phyloP scores from a whole-genome alignment of 805 yeast genomes.

The Candida michaelii region DNA sequence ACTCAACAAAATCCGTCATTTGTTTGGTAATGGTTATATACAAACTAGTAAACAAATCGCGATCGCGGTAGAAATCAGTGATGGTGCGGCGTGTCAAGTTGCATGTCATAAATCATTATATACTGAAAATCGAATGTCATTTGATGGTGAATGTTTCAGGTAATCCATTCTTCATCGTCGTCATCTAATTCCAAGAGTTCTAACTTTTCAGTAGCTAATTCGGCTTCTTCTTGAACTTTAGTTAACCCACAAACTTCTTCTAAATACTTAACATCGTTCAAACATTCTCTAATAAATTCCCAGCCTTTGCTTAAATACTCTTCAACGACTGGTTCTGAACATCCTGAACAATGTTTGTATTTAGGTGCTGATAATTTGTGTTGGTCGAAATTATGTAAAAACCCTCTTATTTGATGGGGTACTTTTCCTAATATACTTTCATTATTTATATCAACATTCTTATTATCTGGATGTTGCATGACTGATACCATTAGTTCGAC shows the following conservation, averaged over 20 bases:
- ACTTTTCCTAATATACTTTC: conserved; percentile 55
- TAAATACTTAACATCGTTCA: conserved; percentile 63
- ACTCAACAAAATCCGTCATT: conserved; percentile 18
- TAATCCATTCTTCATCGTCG: conserved; percentile 10
- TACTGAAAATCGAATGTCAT: no score
- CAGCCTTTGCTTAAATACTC: conserved; percentile 60
- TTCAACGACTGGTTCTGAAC: conserved; percentile 61
- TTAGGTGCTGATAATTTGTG: conserved; percentile 68
- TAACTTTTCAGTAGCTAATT: conserved; percentile 34
- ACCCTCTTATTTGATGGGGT: conserved; percentile 93
- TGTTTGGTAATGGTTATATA: background rate
- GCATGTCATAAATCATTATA: no score
- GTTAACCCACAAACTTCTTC: conserved; percentile 80
- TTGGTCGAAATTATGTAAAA: conserved; percentile 62
- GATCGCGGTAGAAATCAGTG: no score
- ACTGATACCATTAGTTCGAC: conserved; percentile 79
- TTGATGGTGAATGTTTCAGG: no score
- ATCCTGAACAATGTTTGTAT: conserved; percentile 82
- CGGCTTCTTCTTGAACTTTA: conserved; percentile 71
- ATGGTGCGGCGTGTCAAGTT: no score
- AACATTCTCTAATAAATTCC: conserved; percentile 75
- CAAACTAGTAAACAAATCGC: conserved; percentile 7
- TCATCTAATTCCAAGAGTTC: conserved; percentile 16
- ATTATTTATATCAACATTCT: conserved; percentile 37
- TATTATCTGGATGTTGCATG: conserved; percentile 55